A percentile compares a stretch with the other conserved stretches of the same genome.
Evolutionary conservation across 805 yeast species (phyloP).

Genomic region (Kockiozyma suomiensis): DNA sequence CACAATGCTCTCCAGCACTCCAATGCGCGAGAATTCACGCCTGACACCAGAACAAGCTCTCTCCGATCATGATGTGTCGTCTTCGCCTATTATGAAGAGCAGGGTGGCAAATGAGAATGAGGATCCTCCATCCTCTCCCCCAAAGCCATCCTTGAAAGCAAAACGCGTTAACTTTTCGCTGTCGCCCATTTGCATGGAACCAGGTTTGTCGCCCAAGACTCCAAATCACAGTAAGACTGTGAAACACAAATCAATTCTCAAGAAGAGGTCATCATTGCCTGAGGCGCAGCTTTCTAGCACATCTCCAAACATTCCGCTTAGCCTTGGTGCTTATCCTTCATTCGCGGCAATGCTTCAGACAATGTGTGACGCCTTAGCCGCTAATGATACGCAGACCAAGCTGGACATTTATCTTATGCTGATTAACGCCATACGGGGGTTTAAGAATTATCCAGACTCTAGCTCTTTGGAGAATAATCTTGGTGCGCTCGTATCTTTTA

Average conservation of each 20-base stretch:
- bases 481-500: constrained; percentile 10
- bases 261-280: constrained; percentile 4
- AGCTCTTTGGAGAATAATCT: constrained; percentile 5
- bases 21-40: background rate
- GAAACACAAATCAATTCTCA: constrained; percentile 21
- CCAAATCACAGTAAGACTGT: constrained; percentile 4
- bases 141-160: background rate
- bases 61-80: background rate
- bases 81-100: background rate
- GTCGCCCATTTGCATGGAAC: constrained; percentile 6
- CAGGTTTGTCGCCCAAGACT: constrained; percentile 10
- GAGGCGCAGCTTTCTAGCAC: background rate
- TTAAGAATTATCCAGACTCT: constrained; percentile 18
- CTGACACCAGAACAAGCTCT: background rate
- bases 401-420: constrained; percentile 24
- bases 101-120: background rate
- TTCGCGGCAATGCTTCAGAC: constrained; percentile 23
- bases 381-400: constrained; percentile 24
- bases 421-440: constrained; percentile 13
- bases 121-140: constrained; percentile 11
- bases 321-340: constrained; percentile 21
- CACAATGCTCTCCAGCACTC: background rate
- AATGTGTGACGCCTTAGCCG: constrained; percentile 21
- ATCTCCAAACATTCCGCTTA: constrained; percentile 5
- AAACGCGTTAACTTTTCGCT: constrained; percentile 28